These are phyloP conservation scores for Diaporthe australafricana DNA, from an alignment of 2,329 filamentous ascomycete species.

Conservation along the genomic window DNA sequence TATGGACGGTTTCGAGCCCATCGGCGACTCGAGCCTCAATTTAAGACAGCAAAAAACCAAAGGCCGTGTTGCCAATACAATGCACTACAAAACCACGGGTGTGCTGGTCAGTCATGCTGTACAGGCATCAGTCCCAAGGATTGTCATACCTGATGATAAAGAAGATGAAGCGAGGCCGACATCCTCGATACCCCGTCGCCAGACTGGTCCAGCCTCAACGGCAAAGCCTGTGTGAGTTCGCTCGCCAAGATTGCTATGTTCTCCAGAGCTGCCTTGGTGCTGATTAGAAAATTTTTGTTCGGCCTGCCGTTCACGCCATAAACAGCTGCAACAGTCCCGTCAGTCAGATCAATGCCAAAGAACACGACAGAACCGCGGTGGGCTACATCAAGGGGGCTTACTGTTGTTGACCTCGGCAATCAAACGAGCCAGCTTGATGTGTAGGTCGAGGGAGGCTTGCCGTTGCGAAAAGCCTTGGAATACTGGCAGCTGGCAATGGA, in stretches of 20 bases:
- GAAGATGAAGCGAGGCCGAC: conserved; percentile 35
- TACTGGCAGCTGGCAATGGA: conserved; percentile 51
- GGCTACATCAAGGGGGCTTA: conserved; percentile 2
- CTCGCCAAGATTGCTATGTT: conserved; percentile 28
- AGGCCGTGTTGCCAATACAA: conserved; percentile 37
- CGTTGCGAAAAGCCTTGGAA: conserved; percentile 32
- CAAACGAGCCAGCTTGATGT: conserved; percentile 35
- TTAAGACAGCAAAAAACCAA: conserved; percentile 36
- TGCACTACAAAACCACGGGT: conserved; percentile 13
- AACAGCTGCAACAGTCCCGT: conserved; percentile 19
- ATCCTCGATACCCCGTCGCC: conserved; percentile 31
- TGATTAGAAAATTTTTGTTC: conserved; percentile 30
- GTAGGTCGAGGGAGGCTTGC: conserved; percentile 34
- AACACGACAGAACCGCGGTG: background rate
- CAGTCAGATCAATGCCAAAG: background rate
- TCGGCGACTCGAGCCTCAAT: conserved; percentile 32
- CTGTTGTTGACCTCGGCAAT: conserved; percentile 36
- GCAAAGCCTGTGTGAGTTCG: conserved; percentile 32
- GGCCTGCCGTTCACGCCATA: conserved; percentile 35
- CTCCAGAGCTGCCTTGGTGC: conserved; percentile 31
- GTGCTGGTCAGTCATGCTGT: background rate
- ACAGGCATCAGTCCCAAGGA: background rate
- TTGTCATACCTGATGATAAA: conserved; percentile 37
- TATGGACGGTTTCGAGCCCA: conserved; percentile 9
- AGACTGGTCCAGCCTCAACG: conserved; percentile 30